Base-by-base conservation (phyloP, 2,329 filamentous ascomycete species). In the Madurella mycetomatis region DNA sequence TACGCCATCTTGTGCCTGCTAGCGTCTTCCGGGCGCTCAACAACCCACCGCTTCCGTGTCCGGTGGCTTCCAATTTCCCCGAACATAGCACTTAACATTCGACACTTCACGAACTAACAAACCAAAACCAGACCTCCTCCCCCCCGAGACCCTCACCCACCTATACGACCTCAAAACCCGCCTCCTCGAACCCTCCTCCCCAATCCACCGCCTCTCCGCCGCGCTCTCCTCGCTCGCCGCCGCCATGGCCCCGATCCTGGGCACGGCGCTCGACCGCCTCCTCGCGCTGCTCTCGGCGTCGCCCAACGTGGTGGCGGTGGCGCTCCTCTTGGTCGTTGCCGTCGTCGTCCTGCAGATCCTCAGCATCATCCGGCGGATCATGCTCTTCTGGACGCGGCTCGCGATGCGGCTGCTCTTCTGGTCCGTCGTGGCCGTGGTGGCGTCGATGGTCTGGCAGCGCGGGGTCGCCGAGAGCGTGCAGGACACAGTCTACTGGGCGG, bases 381-480 rank as follows among this genome's bases (percentile, higher is more conserved):
- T 95, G 54, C 74, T 90, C 66, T 95, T 85, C 74, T 90, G 90
- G 83, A 81, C 90, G 49, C 75, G 80, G n/a, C 66, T 95, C 52
- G 76, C 78, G 11, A 69, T 89, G 59, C 73, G 80, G 19, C 61
- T 90, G 41, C 68, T 81, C 1, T 83, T 90, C 59, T 94, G 84
- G 83, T 79, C 78, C 1, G 68, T 73, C 1, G 61, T 92, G 2
- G 72, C 78, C 4, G 75, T 77, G 0, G 41, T 84, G 0, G 76
- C 76, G 0, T 73, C 84, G 16, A 76, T 79, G 56, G 75, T 86
- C 3, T 87, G 79, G 69, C 83, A 85, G 65, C 75, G 89, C 2
- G 85, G 90, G 0, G 67, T 86, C 15, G 81, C 83, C 60, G 82
- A 82, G 54, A 85, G 85, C 59, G 72, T 81, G 13, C 75, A 77